A percentile compares a stretch with the other conserved stretches of the same genome.
These are phyloP conservation scores for Colletotrichum graminicola DNA, from an alignment of 2,329 filamentous ascomycete genomes.

Conservation along the genomic window DNA sequence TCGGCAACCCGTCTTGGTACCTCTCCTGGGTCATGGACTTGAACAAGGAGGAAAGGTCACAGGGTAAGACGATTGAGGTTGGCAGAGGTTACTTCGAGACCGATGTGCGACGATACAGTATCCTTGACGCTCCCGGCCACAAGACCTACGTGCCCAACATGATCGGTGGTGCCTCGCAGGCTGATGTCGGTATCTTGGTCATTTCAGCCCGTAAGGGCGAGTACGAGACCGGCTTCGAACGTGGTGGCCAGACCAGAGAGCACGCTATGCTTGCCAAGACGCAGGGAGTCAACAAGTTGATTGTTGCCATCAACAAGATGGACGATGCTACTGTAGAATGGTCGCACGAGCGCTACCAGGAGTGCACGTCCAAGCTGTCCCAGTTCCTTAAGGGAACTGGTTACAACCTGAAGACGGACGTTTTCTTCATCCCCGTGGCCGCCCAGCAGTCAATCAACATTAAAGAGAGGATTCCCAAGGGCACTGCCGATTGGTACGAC, in stretches of 20 bases:
- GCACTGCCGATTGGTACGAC: conserved; percentile 83
- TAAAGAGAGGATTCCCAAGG: conserved; percentile 86
- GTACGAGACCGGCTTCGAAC: conserved; percentile 98
- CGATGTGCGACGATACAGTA: conserved; percentile 94
- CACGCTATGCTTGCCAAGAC: conserved; percentile 98
- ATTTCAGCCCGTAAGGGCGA: conserved; percentile 98
- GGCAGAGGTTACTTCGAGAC: conserved; percentile 97
- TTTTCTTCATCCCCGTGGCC: conserved; percentile 96
- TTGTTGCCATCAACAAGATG: conserved; percentile 99
- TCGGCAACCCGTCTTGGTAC: conserved; percentile 98
- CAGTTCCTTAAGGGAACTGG: conserved; percentile 92
- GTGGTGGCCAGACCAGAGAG: conserved; percentile 96
- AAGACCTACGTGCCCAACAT: conserved; percentile 99
- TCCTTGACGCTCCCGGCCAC: conserved; percentile 96
- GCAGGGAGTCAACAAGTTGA: conserved; percentile 95
- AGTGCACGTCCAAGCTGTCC: conserved; percentile 90
- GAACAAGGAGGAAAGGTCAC: conserved; percentile 94
- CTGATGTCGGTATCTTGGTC: conserved; percentile 93
- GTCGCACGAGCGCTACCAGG: conserved; percentile 92
- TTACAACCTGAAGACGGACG: conserved; percentile 93
- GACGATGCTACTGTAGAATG: conserved; percentile 96
- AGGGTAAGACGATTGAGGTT: conserved; percentile 98
- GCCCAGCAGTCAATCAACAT: conserved; percentile 89
- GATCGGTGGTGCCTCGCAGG: conserved; percentile 95
- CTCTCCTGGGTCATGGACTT: conserved; percentile 98